Evolutionary conservation across 2,329 filamentous ascomycete species (phyloP).

Genomic region (Fusarium foetens): DNA sequence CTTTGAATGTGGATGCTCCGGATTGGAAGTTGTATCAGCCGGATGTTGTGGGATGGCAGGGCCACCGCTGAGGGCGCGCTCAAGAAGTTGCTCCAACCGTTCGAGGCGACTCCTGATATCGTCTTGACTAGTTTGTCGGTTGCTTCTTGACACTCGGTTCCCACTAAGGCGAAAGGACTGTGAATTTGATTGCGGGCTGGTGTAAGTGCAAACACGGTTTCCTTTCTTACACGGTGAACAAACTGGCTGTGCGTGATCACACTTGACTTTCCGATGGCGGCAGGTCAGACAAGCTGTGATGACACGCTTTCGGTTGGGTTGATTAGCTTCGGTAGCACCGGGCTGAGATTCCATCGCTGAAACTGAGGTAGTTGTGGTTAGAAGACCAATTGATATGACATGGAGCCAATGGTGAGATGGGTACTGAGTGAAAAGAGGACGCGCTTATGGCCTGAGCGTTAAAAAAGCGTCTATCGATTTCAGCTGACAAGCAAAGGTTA

Average conservation of each 20-base stretch:
- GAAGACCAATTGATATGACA: no score
- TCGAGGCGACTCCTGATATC: slow-evolving; percentile 3
- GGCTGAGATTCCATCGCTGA: background rate
- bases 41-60: background rate
- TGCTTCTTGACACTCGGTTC: background rate
- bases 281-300: background rate
- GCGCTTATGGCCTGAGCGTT: background rate
- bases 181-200: background rate
- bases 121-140: background rate
- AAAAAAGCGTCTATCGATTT: background rate
- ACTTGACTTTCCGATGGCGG: background rate
- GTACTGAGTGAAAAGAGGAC: background rate
- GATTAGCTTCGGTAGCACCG: background rate
- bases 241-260: background rate
- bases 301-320: background rate
- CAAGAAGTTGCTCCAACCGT: background rate
- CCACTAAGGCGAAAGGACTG: background rate
- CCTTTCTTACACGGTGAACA: slow-evolving; percentile 5
- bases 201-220: background rate
- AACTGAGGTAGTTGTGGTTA: background rate
- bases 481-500: background rate
- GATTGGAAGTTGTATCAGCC: background rate
- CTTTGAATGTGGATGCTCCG: rapidly evolving
- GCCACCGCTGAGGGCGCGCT: background rate
- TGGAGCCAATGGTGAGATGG: background rate